These are phyloP conservation scores for Trichocomaceae sp. DNA, from an alignment of 2,329 filamentous ascomycete genomes.

Conservation along the genomic window DNA sequence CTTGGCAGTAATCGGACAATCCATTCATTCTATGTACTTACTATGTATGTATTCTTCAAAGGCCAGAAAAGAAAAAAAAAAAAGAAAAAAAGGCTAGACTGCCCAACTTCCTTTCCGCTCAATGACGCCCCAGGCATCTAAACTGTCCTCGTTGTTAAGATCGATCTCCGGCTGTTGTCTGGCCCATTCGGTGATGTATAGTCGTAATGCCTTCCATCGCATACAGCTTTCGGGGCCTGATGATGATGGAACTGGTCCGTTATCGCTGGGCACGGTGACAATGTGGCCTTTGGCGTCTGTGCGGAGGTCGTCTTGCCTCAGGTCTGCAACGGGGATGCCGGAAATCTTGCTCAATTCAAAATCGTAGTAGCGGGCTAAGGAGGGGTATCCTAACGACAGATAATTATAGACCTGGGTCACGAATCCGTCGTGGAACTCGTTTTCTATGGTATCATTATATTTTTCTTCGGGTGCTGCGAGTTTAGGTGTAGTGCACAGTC, in stretches of 20 bases:
- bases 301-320: constrained; percentile 64
- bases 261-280: constrained; percentile 33
- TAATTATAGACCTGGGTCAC: constrained; percentile 98
- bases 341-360: constrained; percentile 78
- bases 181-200: constrained; percentile 86
- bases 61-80: neutral
- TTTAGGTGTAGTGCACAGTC: neutral
- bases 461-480: constrained; percentile 21
- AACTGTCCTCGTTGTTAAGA: constrained; percentile 44
- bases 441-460: constrained; percentile 45
- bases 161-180: constrained; percentile 71
- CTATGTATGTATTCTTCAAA: neutral
- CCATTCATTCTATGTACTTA: constrained; percentile 3
- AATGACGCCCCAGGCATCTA: constrained; percentile 60
- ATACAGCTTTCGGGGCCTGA: constrained; percentile 50
- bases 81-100: constrained; percentile 37
- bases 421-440: constrained; percentile 75
- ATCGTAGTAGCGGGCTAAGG: constrained; percentile 75
- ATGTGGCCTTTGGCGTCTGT: constrained; percentile 68
- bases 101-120: constrained; percentile 61
- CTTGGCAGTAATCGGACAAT: neutral
- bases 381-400: constrained; percentile 83
- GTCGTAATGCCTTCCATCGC: constrained; percentile 74
- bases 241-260: constrained; percentile 39
- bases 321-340: constrained; percentile 59